Conservation (phyloP, 805 yeast species). For the Myxozyma nipponensis region DNA sequence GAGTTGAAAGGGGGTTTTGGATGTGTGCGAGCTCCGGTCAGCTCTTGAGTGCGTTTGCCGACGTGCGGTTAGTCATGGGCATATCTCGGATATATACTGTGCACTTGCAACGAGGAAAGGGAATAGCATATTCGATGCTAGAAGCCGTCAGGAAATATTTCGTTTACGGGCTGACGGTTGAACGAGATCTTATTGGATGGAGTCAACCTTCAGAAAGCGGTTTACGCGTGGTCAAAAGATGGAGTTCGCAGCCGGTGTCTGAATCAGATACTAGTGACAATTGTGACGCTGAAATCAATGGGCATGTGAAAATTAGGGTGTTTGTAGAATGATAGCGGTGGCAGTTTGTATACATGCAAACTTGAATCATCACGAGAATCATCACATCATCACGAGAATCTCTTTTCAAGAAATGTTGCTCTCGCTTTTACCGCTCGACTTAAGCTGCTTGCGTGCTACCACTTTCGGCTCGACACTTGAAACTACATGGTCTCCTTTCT, state of each 20-base stretch:
- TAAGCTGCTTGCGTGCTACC: too few relatives aligned
- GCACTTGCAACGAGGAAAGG: slow-evolving; percentile 42
- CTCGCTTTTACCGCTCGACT: too few relatives aligned
- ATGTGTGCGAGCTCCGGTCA: slow-evolving; percentile 42
- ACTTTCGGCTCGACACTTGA: too few relatives aligned
- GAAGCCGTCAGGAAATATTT: slow-evolving; percentile 39
- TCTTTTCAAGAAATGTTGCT: too few relatives aligned
- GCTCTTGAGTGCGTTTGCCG: slow-evolving; percentile 41
- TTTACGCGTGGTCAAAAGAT: slow-evolving; percentile 43
- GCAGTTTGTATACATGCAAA: too few relatives aligned
- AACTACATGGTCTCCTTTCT: too few relatives aligned
- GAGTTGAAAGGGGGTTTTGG: slow-evolving; percentile 20
- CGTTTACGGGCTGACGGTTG: slow-evolving; percentile 46
- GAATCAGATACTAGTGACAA: neutral
- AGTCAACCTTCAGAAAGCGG: slow-evolving; percentile 61
- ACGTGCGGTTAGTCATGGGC: slow-evolving; percentile 39
- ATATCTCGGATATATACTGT: slow-evolving; percentile 43
- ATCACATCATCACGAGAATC: too few relatives aligned
- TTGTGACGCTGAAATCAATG: too few relatives aligned
- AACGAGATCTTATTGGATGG: slow-evolving; percentile 46
- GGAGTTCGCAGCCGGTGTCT: slow-evolving; percentile 25
- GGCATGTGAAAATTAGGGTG: too few relatives aligned
- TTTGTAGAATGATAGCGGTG: too few relatives aligned
- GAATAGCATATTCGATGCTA: slow-evolving; percentile 44
- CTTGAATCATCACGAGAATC: too few relatives aligned